These are phyloP conservation scores for Tylopilus balloui DNA, from an alignment of 768 basidiomycete genomes.

Conservation along the genomic window DNA sequence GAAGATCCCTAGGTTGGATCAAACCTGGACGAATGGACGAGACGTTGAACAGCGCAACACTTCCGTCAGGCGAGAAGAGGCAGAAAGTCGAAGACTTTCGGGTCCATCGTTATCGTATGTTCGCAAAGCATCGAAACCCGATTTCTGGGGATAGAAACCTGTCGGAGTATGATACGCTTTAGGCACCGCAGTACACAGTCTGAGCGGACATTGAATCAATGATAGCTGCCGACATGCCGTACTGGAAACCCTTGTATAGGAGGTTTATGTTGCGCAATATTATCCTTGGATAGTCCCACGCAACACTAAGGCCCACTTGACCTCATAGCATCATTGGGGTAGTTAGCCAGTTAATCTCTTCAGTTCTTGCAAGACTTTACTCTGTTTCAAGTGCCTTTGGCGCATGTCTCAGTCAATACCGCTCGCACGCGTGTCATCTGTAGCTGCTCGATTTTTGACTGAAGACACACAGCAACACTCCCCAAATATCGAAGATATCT, in stretches of 20 bases:
- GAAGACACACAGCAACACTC: slow-evolving; percentile 37
- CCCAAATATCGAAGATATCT: slow-evolving; percentile 38
- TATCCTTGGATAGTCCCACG: background rate
- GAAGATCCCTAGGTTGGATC: background rate
- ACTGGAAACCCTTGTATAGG: too few relatives aligned
- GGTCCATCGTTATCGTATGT: too few relatives aligned
- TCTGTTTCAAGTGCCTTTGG: background rate
- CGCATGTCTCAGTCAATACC: slow-evolving; percentile 32
- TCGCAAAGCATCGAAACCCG: background rate
- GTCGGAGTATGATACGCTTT: too few relatives aligned
- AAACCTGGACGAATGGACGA: background rate
- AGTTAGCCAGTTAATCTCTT: background rate
- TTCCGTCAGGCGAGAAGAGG: too few relatives aligned
- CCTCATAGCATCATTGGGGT: background rate
- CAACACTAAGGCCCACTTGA: background rate
- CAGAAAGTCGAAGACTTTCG: too few relatives aligned
- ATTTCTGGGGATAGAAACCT: too few relatives aligned
- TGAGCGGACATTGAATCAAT: too few relatives aligned
- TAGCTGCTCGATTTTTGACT: slow-evolving; percentile 38
- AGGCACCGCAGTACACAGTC: too few relatives aligned
- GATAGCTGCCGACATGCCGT: too few relatives aligned
- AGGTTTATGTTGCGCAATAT: too few relatives aligned
- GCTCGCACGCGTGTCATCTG: slow-evolving; percentile 21
- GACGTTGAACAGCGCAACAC: background rate
- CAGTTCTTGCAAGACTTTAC: background rate